Evolutionary conservation across 2,329 filamentous ascomycete genomes (phyloP).

Genomic region (Colletotrichum sp.): DNA sequence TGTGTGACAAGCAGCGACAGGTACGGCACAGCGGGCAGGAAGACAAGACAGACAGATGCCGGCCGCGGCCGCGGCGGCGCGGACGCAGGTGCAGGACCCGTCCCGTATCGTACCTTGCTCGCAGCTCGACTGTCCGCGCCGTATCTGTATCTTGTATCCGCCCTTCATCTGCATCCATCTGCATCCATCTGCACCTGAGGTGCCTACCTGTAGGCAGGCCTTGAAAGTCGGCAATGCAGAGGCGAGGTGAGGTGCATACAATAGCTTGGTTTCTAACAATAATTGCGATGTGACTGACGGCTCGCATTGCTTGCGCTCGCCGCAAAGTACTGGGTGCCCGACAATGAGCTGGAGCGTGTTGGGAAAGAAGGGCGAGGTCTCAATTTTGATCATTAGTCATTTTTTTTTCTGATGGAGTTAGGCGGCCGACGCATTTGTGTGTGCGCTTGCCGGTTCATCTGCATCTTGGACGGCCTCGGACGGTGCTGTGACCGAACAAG

Average conservation of each 20-base stretch:
- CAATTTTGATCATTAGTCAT: neutral
- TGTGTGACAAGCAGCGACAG: neutral
- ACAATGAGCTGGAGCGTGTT: neutral
- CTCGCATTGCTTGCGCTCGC: neutral
- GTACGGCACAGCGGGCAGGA: neutral
- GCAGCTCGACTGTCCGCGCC: neutral
- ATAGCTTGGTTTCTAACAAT: neutral
- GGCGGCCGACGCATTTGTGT: neutral
- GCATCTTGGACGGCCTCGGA: conserved; percentile 17
- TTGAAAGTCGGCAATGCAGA: neutral
- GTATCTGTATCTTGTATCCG: neutral
- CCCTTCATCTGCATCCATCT: neutral
- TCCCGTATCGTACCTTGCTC: neutral
- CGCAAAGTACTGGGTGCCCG: neutral
- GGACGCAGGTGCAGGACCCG: conserved; percentile 4
- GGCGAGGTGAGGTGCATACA: neutral
- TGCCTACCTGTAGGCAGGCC: neutral
- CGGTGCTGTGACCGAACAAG: conserved; percentile 17
- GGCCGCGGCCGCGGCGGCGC: conserved; percentile 2
- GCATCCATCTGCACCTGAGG: neutral
- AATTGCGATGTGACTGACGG: neutral
- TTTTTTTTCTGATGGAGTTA: neutral
- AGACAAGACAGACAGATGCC: conserved; percentile 5
- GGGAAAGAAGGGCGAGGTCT: neutral
- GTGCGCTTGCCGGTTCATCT: neutral